Evolutionary conservation across 371 early-diverging fungal genomes (phyloP).

Genomic region (Umbelopsis sp.): DNA sequence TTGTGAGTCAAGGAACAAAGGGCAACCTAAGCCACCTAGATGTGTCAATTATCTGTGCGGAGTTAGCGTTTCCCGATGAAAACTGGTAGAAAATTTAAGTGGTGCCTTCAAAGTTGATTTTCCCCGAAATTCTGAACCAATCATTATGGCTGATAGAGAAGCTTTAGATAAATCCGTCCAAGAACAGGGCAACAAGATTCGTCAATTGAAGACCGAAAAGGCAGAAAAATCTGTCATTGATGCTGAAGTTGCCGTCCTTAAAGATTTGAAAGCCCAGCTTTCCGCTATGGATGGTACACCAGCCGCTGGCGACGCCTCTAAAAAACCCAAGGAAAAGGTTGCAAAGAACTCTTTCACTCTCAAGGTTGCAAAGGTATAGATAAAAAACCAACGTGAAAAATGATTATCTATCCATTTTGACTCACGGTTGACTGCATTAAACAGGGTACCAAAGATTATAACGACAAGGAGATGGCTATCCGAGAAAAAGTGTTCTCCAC

Average conservation of each 20-base stretch:
- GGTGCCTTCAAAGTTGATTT: too few relatives aligned
- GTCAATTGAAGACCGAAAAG: conserved; percentile 61
- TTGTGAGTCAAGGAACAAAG: conserved; percentile 6
- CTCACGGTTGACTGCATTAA: neutral
- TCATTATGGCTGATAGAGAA: conserved; percentile 39
- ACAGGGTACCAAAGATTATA: conserved; percentile 95
- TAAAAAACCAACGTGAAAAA: neutral
- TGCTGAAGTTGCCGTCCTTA: conserved; percentile 61
- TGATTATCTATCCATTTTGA: neutral
- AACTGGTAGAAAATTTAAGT: too few relatives aligned
- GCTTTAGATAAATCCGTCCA: conserved; percentile 60
- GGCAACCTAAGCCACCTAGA: neutral
- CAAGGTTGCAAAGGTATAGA: conserved; percentile 74
- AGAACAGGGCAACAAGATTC: conserved; percentile 64
- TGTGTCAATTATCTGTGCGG: conserved; percentile 3
- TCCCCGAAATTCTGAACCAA: neutral
- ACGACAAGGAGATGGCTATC: conserved; percentile 93
- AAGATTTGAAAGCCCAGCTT: conserved; percentile 64
- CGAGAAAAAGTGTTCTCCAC: conserved; percentile 91
- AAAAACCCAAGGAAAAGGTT: conserved; percentile 32
- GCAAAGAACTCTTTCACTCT: conserved; percentile 53
- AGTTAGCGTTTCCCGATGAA: too few relatives aligned
- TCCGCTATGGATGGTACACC: conserved; percentile 44
- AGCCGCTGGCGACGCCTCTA: conserved; percentile 24
- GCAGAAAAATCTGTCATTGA: conserved; percentile 63